Base-by-base conservation (phyloP, 169 alveolate species). In the Pseudocohnilembus persalinus region DNA sequence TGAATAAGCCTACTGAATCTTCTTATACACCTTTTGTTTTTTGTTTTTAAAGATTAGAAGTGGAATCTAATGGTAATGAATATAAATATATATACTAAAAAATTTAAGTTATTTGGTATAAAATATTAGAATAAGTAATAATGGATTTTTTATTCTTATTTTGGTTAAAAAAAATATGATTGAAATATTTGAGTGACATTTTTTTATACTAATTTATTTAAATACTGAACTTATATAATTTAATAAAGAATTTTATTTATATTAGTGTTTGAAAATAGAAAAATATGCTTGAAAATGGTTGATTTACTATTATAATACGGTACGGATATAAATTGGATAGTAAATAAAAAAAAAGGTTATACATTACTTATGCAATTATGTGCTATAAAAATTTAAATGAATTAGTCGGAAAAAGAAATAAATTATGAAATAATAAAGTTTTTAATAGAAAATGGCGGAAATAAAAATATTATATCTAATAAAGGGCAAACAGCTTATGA, bases 21-120 rank as follows among this genome's bases (percentile, higher is more conserved):
- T 84, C 81, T 34, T 83, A 90, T 33, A 83, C 88, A 65, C 84
- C 93, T 76, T 86, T 86, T 76, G 77, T 90, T 34, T 82, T 79
- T 77, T 90, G 91, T 76, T 90, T 90, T 81, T 81, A 87, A 74
- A 74, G 93, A 80, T 81, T 90, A 73, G 93, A 87, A 28, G 91
- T 85, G 83, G 88, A 77, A 73, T 83, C 85, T 25, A 76, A 73
- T 84, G 1, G 33, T 72, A 31, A 72, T 32, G 6, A 31, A 31
- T 31, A 35, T 65, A 32, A 35, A 31, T 28, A 76, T 28, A 65
- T 35, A 81, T 68, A 74, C 35, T 33, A 73, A 82, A 34, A 82
- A 82, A 34, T 49, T 11, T 49, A 11, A 49, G 68, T 49, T n/a
- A n/a, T n/a, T n/a, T n/a, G n/a, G n/a, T n/a, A n/a, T n/a, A n/a